These are phyloP conservation scores for Metschnikowia lochheadii DNA, from an alignment of 805 yeast species.

Conservation along the genomic window DNA sequence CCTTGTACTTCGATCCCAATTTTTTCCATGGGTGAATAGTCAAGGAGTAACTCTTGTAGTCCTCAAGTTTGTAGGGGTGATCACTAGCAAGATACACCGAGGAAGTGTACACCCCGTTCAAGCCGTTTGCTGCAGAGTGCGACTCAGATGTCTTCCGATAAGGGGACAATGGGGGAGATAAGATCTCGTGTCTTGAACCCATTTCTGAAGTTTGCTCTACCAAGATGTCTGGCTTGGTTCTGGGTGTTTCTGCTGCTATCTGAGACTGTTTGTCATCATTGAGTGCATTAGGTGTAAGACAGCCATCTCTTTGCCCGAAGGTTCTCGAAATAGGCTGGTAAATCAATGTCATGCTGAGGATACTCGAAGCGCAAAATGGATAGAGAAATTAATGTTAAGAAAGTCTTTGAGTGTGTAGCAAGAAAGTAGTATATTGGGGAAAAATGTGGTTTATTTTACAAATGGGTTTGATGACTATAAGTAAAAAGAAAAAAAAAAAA, in stretches of 20 bases:
- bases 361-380: neutral
- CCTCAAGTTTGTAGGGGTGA: slow-evolving; percentile 46
- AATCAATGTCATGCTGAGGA: slow-evolving; percentile 25
- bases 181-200: slow-evolving; percentile 18
- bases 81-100: slow-evolving; percentile 17
- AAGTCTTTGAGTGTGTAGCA: neutral
- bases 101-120: slow-evolving; percentile 1
- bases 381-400: neutral
- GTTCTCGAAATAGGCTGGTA: slow-evolving; percentile 33
- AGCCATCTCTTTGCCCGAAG: slow-evolving; percentile 28
- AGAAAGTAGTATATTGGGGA: neutral
- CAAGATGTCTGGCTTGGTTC: neutral
- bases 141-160: slow-evolving; percentile 13
- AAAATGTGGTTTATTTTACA: neutral
- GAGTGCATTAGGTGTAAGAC: slow-evolving; percentile 28
- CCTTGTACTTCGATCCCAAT: slow-evolving; percentile 43
- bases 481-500: slow-evolving; percentile 10
- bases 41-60: slow-evolving; percentile 42
- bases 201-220: neutral
- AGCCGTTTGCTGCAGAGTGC: slow-evolving; percentile 11
- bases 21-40: slow-evolving; percentile 51
- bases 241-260: neutral
- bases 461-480: slow-evolving; percentile 4
- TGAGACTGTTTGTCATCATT: slow-evolving; percentile 7
- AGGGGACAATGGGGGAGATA: slow-evolving; percentile 29